Evolutionary conservation across 106 monocot genomes (phyloP).

Genomic region (Amphibolis antarctica): DNA sequence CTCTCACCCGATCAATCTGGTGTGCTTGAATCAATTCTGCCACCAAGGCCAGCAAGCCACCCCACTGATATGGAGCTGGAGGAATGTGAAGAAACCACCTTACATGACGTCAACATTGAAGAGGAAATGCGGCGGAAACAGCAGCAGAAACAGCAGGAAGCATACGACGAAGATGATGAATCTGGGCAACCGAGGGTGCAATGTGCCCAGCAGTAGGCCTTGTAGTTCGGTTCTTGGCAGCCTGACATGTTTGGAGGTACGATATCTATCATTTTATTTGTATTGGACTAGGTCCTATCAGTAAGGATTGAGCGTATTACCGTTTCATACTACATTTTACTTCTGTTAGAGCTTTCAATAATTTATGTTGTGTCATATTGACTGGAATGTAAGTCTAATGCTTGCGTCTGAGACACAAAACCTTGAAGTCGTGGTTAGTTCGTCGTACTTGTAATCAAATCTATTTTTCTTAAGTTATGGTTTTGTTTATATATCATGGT

Average conservation of each 20-base stretch:
- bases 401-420: too few relatives aligned
- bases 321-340: too few relatives aligned
- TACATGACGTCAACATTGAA: slow-evolving; percentile 51
- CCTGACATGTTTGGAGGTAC: not conserved
- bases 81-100: slow-evolving; percentile 53
- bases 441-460: too few relatives aligned
- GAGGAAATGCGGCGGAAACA: slow-evolving; percentile 42
- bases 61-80: slow-evolving; percentile 42
- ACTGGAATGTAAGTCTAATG: too few relatives aligned
- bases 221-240: not conserved
- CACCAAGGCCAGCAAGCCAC: slow-evolving; percentile 18
- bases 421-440: too few relatives aligned
- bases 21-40: slow-evolving; percentile 27
- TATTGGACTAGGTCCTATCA: too few relatives aligned
- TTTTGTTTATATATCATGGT: too few relatives aligned
- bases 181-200: slow-evolving; percentile 15
- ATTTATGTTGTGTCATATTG: too few relatives aligned
- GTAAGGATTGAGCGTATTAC: too few relatives aligned
- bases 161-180: slow-evolving; percentile 54
- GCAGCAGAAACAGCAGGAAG: slow-evolving; percentile 33
- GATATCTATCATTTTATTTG: too few relatives aligned
- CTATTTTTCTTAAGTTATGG: too few relatives aligned
- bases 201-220: slow-evolving; percentile 34
- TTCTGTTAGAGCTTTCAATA: too few relatives aligned
- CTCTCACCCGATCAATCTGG: slow-evolving; percentile 32